Evolutionary conservation across 2,329 filamentous ascomycete species (phyloP).

Genomic region (Aplosporella prunicola): DNA sequence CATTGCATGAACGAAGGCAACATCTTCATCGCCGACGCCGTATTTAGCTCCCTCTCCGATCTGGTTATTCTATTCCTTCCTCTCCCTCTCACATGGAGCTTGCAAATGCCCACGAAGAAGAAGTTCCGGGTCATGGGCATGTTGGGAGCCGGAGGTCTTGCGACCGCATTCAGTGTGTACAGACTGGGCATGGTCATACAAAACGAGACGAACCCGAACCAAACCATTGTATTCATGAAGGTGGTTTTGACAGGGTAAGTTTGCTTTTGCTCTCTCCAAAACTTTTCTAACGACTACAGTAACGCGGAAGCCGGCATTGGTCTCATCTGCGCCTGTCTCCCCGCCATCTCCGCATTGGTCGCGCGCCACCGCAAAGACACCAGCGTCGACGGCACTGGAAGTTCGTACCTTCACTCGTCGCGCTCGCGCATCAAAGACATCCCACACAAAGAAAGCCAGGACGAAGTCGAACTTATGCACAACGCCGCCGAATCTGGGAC

Average conservation of each 20-base stretch:
- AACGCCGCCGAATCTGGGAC: no score
- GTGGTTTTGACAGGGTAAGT: slow-evolving; percentile 12
- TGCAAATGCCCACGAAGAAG: slow-evolving; percentile 20
- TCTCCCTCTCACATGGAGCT: slow-evolving; percentile 22
- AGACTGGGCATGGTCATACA: slow-evolving; percentile 18
- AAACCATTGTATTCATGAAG: slow-evolving; percentile 11
- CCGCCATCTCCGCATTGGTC: neutral
- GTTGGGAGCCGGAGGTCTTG: slow-evolving; percentile 23
- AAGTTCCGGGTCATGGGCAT: slow-evolving; percentile 27
- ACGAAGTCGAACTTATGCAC: no score
- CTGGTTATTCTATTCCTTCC: slow-evolving; percentile 27
- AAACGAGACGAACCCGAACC: slow-evolving; percentile 9
- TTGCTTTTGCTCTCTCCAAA: neutral
- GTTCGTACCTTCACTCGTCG: no score
- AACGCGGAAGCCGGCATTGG: slow-evolving; percentile 1
- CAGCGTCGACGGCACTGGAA: no score
- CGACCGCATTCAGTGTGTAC: slow-evolving; percentile 21
- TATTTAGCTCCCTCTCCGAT: slow-evolving; percentile 26
- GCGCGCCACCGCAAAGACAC: neutral
- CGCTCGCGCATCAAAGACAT: no score
- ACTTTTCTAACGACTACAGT: neutral
- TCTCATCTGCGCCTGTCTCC: slow-evolving; percentile 1
- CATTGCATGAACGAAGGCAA: slow-evolving; percentile 24
- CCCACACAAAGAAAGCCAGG: no score
- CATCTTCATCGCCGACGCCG: slow-evolving; percentile 26